Evolutionary conservation across 768 basidiomycete genomes (phyloP).

Genomic region (Russula olivacea): DNA sequence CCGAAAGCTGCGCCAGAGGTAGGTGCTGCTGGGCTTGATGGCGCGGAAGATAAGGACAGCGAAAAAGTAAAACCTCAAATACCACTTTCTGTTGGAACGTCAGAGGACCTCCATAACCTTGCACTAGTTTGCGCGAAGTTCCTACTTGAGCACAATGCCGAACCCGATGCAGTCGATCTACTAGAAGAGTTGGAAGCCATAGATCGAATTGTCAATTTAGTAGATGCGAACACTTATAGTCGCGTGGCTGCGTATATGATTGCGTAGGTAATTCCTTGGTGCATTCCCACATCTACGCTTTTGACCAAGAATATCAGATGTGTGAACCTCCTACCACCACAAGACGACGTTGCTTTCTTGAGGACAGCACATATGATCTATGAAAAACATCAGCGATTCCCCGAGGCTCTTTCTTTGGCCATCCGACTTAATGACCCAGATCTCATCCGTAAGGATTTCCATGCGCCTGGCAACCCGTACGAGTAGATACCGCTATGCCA

Average conservation of each 20-base stretch:
- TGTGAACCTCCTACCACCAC: slow-evolving; percentile 83
- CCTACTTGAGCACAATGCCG: slow-evolving; percentile 89
- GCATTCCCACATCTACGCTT: slow-evolving; percentile 1
- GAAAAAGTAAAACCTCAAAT: slow-evolving; percentile 29
- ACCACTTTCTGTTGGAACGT: slow-evolving; percentile 45
- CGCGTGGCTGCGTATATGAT: slow-evolving; percentile 97
- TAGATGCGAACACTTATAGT: slow-evolving; percentile 81
- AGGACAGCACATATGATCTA: slow-evolving; percentile 86
- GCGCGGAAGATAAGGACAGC: slow-evolving; percentile 30
- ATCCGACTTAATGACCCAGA: slow-evolving; percentile 77
- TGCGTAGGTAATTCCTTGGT: slow-evolving; percentile 45
- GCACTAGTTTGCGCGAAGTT: slow-evolving; percentile 84
- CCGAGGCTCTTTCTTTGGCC: slow-evolving; percentile 83
- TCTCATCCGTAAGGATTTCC: slow-evolving; percentile 82
- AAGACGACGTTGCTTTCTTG: slow-evolving; percentile 88
- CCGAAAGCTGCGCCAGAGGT: slow-evolving; percentile 25
- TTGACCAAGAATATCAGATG: slow-evolving; percentile 44
- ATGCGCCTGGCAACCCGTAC: slow-evolving; percentile 81
- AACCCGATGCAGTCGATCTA: slow-evolving; percentile 96
- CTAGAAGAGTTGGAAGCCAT: slow-evolving; percentile 91
- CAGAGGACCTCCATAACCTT: slow-evolving; percentile 69
- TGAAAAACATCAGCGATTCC: slow-evolving; percentile 77
- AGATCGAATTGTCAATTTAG: slow-evolving; percentile 63
- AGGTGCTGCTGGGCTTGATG: slow-evolving; percentile 21
- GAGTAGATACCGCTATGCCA: slow-evolving; percentile 30